These are phyloP conservation scores for Colletotrichum melonis DNA, from an alignment of 2,329 filamentous ascomycete species.

Conservation along the genomic window DNA sequence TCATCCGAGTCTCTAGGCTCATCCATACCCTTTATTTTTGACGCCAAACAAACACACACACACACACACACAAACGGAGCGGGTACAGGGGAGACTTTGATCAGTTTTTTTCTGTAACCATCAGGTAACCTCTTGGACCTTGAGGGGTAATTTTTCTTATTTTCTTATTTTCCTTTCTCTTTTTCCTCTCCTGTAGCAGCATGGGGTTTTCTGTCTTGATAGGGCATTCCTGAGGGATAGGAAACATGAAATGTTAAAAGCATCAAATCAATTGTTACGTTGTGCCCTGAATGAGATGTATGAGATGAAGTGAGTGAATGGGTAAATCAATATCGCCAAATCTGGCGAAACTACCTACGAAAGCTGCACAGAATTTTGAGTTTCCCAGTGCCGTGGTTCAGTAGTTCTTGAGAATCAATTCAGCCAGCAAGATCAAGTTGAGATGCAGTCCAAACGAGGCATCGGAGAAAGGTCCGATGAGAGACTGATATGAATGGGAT, in stretches of 20 bases:
- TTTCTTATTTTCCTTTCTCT: constrained; percentile 37
- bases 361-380: not conserved
- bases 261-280: constrained; percentile 32
- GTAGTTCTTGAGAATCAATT: not conserved
- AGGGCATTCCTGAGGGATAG: constrained; percentile 45
- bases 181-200: constrained; percentile 41
- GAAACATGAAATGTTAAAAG: constrained; percentile 45
- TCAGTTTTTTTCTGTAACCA: constrained; percentile 26
- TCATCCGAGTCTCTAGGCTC: constrained; percentile 28
- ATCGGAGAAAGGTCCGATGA: constrained; percentile 14
- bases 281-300: not conserved
- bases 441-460: not conserved
- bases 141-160: constrained; percentile 33
- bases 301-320: not conserved
- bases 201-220: constrained; percentile 40
- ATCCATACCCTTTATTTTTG: constrained; percentile 30
- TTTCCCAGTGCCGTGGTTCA: not conserved
- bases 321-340: not conserved
- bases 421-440: not conserved
- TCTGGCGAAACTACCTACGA: not conserved
- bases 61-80: constrained; percentile 22
- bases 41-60: constrained; percentile 28
- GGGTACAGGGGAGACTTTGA: constrained; percentile 27
- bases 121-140: constrained; percentile 36
- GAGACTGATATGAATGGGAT: not conserved